These are phyloP conservation scores for Suhomyces canberraensis DNA, from an alignment of 805 yeast genomes.

Conservation along the genomic window DNA sequence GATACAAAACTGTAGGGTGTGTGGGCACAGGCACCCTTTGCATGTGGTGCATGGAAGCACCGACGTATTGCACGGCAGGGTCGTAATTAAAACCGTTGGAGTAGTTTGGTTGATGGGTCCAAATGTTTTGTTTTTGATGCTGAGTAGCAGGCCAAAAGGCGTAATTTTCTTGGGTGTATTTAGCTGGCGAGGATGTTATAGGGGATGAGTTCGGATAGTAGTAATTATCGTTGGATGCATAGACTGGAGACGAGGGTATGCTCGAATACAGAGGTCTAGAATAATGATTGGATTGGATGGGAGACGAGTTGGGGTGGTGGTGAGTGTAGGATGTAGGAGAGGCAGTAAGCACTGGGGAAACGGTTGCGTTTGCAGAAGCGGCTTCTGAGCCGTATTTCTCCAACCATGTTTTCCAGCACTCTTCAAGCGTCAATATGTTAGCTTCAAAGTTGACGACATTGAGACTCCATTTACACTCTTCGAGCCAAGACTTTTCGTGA, in stretches of 20 bases:
- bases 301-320: slow-evolving; percentile 8
- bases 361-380: neutral
- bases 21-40: slow-evolving; percentile 2
- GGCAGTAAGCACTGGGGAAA: slow-evolving; percentile 6
- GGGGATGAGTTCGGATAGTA: slow-evolving; percentile 24
- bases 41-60: slow-evolving; percentile 9
- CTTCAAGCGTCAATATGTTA: slow-evolving; percentile 40
- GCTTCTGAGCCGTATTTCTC: slow-evolving; percentile 22
- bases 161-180: slow-evolving; percentile 12
- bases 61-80: slow-evolving; percentile 20
- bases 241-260: slow-evolving; percentile 20
- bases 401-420: slow-evolving; percentile 45
- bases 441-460: slow-evolving; percentile 37
- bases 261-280: slow-evolving; percentile 8
- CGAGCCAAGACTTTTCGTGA: slow-evolving; percentile 71
- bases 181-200: slow-evolving; percentile 23
- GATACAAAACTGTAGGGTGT: slow-evolving; percentile 4
- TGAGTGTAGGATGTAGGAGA: slow-evolving; percentile 5
- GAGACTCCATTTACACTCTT: slow-evolving; percentile 57
- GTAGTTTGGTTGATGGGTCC: slow-evolving; percentile 24
- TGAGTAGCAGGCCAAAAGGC: slow-evolving; percentile 3
- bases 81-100: slow-evolving; percentile 9
- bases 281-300: slow-evolving; percentile 5
- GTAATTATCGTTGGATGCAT: slow-evolving; percentile 10
- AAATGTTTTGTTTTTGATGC: slow-evolving; percentile 12